Base-by-base conservation (phyloP, 306 rosid species). In the Senna siamea region DNA sequence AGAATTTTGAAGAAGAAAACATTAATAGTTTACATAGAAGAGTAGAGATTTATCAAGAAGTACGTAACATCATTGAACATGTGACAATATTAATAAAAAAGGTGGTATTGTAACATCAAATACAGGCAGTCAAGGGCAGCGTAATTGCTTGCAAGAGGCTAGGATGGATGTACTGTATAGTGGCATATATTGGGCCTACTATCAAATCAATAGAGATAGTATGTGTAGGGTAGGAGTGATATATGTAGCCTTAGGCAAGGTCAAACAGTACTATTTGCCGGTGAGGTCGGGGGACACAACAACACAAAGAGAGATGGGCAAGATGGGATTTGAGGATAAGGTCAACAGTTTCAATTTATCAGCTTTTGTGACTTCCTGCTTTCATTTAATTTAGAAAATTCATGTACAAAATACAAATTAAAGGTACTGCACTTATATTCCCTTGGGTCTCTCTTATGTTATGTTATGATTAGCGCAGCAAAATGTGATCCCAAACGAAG, bases 141-240 rank as follows among this genome's bases (percentile, higher is more conserved):
- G 30, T 26, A 26, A 26, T 26, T 26, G 30, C 8, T 51, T 28
- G 41, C 4, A 9, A 40, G 23, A 7, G 23, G 20, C 15, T 43
- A 74, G 30, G 69, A 47, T 37, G 20, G 38, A 14, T 47, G 30
- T 73, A 66, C 47, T 73, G 47, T 37, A 37, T 7, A 37, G 40
- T 37, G 40, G 40, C 7, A 5, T 37, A 37, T 37, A 32, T 5
- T 5, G 2, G 40, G 64, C 64, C 60, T 30, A 47, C 66, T 5
- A 47, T 57, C 38, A 38, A 66, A 34, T 37, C 35, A 55, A 62
- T 19, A 34, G 59, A 20, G 46, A 67, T 52, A 55, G 32, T 74
- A 72, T 35, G 19, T 69, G 83, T 65, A 47, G 82, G 66, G 77
- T 54, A 37, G 28, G 52, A 26, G 5, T 62, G 9, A 19, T 18